These are phyloP conservation scores for Brassica rapa DNA, from an alignment of 345 rosid genomes.

Conservation along the genomic window DNA sequence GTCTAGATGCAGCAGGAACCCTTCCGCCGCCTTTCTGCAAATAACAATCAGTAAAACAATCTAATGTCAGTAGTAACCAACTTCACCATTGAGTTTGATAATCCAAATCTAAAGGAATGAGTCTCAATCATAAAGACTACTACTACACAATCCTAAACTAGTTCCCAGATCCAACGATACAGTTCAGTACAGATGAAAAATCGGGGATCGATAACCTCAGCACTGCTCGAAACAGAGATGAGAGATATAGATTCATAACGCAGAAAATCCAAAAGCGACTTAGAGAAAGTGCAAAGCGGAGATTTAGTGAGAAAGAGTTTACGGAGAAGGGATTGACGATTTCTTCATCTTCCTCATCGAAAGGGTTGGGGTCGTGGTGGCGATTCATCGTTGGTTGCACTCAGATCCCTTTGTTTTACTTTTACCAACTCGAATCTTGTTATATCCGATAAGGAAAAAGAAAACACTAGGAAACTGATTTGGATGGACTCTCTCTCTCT, in stretches of 20 bases:
- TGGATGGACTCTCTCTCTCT: not conserved
- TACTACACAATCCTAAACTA: not conserved
- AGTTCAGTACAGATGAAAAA: conserved; percentile 1
- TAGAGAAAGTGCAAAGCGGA: conserved; percentile 13
- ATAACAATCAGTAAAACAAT: conserved; percentile 2
- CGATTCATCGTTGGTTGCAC: conserved; percentile 64
- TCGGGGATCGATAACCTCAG: conserved; percentile 20
- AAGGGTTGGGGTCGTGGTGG: conserved; percentile 85
- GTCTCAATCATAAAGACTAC: not conserved
- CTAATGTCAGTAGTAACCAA: not conserved
- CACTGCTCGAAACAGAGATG: not conserved
- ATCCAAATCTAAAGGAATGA: not conserved
- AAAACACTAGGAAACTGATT: conserved; percentile 11
- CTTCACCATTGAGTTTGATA: not conserved
- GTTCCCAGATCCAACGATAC: conserved; percentile 26
- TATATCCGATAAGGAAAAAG: not conserved
- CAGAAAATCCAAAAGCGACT: not conserved
- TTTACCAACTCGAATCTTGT: conserved; percentile 11
- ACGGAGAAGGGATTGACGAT: conserved; percentile 98
- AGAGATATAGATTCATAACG: conserved; percentile 16
- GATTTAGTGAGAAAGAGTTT: conserved; percentile 36
- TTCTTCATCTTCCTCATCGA: conserved; percentile 68
- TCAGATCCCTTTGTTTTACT: conserved; percentile 37
- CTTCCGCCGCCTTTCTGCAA: conserved; percentile 77
- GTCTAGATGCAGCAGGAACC: conserved; percentile 58